phyloP scores from a whole-genome alignment of 2,329 filamentous ascomycete genomes.

The Clathrospora elynae region DNA sequence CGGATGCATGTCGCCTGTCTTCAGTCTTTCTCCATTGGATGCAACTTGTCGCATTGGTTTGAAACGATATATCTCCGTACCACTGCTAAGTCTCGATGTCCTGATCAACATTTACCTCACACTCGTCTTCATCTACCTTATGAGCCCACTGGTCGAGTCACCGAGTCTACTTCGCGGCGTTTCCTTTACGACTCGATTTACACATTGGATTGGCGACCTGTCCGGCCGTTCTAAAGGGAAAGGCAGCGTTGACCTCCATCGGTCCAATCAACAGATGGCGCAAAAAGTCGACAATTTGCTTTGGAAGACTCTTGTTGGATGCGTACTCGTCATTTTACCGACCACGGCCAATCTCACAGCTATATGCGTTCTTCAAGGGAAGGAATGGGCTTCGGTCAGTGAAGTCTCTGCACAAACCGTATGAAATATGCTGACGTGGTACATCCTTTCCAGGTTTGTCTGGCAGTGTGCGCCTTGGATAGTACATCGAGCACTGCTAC shows the following conservation, averaged over 20 bases:
- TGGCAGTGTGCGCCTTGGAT: slow-evolving; percentile 49
- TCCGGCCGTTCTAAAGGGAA: slow-evolving; percentile 8
- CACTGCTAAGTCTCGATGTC: slow-evolving; percentile 48
- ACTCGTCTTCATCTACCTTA: slow-evolving; percentile 45
- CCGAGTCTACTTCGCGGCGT: slow-evolving; percentile 5
- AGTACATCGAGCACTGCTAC: slow-evolving; percentile 35
- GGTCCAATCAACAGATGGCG: slow-evolving; percentile 23
- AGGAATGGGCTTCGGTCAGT: slow-evolving; percentile 46
- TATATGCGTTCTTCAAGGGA: slow-evolving; percentile 37
- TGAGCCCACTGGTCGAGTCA: slow-evolving; percentile 39
- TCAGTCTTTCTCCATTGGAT: slow-evolving; percentile 36
- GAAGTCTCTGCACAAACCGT: background rate
- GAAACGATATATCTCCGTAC: slow-evolving; percentile 43
- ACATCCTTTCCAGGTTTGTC: slow-evolving; percentile 36
- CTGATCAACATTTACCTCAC: slow-evolving; percentile 50
- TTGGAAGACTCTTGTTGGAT: slow-evolving; percentile 41
- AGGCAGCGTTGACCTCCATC: slow-evolving; percentile 12
- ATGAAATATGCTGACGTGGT: background rate
- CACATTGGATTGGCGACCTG: slow-evolving; percentile 19
- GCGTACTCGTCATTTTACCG: slow-evolving; percentile 46
- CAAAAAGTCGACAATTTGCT: slow-evolving; percentile 35
- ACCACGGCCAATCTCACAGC: slow-evolving; percentile 48
- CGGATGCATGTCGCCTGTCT: slow-evolving; percentile 41
- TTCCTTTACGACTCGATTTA: slow-evolving; percentile 21
- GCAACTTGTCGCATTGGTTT: slow-evolving; percentile 50